Evolutionary conservation across 305 asterid genomes (phyloP).

Genomic region (Fraxinus xanthoxyloides): DNA sequence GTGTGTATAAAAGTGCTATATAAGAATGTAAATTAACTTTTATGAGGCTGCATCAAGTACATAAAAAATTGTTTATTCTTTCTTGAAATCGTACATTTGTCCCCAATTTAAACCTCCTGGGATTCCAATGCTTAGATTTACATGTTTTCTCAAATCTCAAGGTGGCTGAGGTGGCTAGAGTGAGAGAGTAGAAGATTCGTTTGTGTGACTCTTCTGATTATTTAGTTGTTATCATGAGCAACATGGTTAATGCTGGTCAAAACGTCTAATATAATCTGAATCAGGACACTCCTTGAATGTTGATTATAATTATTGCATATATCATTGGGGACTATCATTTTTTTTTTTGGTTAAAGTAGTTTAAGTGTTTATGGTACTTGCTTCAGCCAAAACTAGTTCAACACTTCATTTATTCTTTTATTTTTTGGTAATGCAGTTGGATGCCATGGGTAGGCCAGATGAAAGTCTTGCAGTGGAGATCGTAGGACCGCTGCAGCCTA

Average conservation of each 20-base stretch:
- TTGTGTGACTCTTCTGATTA: neutral
- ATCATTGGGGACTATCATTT: conserved; percentile 3
- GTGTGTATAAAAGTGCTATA: neutral
- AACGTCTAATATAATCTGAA: conserved; percentile 14
- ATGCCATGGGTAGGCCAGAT: conserved; percentile 95
- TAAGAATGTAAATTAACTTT: neutral
- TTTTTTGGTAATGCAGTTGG: conserved; percentile 66
- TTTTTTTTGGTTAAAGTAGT: neutral
- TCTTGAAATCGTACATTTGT: neutral
- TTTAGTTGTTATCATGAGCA: conserved; percentile 9
- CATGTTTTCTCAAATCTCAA: conserved; percentile 1
- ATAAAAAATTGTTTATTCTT: neutral
- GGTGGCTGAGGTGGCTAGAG: conserved; percentile 22
- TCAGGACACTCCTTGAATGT: neutral
- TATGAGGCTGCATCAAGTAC: neutral
- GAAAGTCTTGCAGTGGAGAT: conserved; percentile 90
- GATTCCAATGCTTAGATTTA: neutral
- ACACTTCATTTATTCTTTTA: conserved; percentile 11
- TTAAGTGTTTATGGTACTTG: conserved; percentile 12
- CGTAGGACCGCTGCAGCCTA: conserved; percentile 82
- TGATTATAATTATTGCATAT: neutral
- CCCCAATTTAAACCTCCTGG: neutral
- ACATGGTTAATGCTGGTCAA: neutral
- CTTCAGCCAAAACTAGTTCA: conserved; percentile 9
- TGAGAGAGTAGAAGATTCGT: neutral